phyloP scores from a whole-genome alignment of 2,329 filamentous ascomycete species.

The Fonsecaea monophora region DNA sequence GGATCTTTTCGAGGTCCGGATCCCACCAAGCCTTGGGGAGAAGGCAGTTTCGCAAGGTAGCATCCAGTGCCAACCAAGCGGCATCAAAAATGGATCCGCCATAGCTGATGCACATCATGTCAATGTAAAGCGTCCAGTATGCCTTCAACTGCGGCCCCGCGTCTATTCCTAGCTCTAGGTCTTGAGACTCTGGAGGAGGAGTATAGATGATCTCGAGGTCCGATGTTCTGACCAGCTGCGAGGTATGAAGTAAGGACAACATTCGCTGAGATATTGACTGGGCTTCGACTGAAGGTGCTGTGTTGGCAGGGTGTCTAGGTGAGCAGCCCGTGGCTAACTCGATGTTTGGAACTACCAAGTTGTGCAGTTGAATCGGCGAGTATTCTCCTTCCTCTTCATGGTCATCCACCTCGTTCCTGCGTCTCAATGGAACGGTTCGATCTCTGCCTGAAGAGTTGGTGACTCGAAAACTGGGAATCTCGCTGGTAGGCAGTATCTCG shows the following conservation, averaged over 20 bases:
- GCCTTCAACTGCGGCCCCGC: conserved; percentile 69
- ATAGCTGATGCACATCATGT: conserved; percentile 91
- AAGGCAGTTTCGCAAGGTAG: conserved; percentile 77
- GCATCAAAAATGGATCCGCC: conserved; percentile 79
- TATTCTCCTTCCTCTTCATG: conserved; percentile 52
- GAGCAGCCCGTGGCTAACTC: conserved; percentile 91
- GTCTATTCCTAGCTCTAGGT: conserved; percentile 50
- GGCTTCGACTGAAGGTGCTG: conserved; percentile 75
- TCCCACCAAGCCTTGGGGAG: conserved; percentile 85
- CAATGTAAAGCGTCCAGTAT: conserved; percentile 95
- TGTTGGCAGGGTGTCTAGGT: conserved; percentile 77
- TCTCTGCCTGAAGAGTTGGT: conserved; percentile 32
- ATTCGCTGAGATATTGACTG: conserved; percentile 85
- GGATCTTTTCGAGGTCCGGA: conserved; percentile 74
- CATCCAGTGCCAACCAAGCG: conserved; percentile 82
- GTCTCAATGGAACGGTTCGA: conserved; percentile 8
- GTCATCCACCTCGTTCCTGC: conserved; percentile 48
- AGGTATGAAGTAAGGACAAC: conserved; percentile 75
- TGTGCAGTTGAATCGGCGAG: conserved; percentile 49
- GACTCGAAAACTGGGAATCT: conserved; percentile 72
- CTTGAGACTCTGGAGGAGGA: conserved; percentile 45
- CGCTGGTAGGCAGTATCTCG: conserved; percentile 77
- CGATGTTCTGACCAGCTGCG: conserved; percentile 68
- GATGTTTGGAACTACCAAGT: conserved; percentile 89
- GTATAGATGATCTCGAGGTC: conserved; percentile 77